phyloP scores from a whole-genome alignment of 805 yeast genomes.

The Candida endomychidarum region DNA sequence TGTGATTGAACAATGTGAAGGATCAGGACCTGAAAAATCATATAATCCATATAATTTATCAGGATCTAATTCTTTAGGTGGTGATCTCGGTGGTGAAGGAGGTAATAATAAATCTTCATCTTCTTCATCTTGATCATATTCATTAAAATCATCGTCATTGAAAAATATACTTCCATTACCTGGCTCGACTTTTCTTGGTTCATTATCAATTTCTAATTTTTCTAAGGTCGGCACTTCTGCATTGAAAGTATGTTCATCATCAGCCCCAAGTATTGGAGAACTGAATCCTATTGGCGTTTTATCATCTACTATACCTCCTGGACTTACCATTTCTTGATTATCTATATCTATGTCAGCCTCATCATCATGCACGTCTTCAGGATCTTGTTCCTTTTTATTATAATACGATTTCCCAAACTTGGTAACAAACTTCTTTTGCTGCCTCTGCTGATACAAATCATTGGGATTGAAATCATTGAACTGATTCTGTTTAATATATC shows the following conservation, averaged over 20 bases:
- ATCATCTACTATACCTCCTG: not conserved
- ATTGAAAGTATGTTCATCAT: not conserved
- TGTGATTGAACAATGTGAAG: constrained; percentile 78
- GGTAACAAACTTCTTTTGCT: constrained; percentile 30
- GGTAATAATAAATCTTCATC: constrained; percentile 45
- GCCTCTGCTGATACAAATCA: constrained; percentile 37
- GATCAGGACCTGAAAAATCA: constrained; percentile 89
- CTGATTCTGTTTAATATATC: constrained; percentile 28
- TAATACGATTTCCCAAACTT: constrained; percentile 27
- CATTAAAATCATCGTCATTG: constrained; percentile 26
- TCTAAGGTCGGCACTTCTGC: constrained; percentile 3
- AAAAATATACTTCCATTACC: constrained; percentile 12
- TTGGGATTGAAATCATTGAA: constrained; percentile 29
- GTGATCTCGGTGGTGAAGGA: constrained; percentile 73
- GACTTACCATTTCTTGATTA: not conserved
- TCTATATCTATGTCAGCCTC: not conserved
- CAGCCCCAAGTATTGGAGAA: not conserved
- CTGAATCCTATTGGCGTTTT: not conserved
- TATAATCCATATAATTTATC: constrained; percentile 81
- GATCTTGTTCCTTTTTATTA: not conserved
- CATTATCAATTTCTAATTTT: constrained; percentile 3
- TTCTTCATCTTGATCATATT: constrained; percentile 34
- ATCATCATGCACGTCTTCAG: not conserved
- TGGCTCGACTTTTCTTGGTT: constrained; percentile 5
- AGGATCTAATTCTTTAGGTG: constrained; percentile 81